Conservation (phyloP, 1,139 yeast genomes). For the Taphrina wiesneri region DNA sequence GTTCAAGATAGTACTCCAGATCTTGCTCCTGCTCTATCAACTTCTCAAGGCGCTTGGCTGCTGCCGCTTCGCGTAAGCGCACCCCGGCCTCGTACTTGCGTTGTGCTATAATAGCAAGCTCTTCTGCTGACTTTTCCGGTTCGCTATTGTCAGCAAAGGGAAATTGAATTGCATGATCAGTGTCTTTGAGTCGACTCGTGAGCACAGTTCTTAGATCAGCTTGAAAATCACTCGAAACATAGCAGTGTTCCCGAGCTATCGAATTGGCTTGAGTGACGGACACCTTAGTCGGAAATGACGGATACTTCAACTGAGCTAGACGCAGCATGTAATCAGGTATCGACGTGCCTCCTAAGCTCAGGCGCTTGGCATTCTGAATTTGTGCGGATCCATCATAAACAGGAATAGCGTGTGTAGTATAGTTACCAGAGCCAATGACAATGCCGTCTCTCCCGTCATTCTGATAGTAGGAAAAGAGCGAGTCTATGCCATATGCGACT, state of each 20-base stretch:
- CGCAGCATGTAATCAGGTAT: slow-evolving; percentile 64
- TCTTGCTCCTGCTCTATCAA: slow-evolving; percentile 79
- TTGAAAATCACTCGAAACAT: slow-evolving; percentile 63
- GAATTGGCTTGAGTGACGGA: slow-evolving; percentile 63
- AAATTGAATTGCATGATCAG: slow-evolving; percentile 78
- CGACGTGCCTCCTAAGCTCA: slow-evolving; percentile 89
- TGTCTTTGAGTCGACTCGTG: slow-evolving; percentile 64
- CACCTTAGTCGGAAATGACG: slow-evolving; percentile 80
- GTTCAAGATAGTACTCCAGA: slow-evolving; percentile 57
- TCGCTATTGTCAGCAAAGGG: slow-evolving; percentile 67
- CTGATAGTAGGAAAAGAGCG: slow-evolving; percentile 69
- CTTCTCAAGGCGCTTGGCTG: slow-evolving; percentile 76
- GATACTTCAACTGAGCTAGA: slow-evolving; percentile 77
- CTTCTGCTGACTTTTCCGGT: slow-evolving; percentile 80
- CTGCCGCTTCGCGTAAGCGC: slow-evolving; percentile 90
- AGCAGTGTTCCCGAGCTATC: slow-evolving; percentile 74
- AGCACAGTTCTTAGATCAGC: slow-evolving; percentile 61
- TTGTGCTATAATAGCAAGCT: slow-evolving; percentile 71
- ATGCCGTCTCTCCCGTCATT: slow-evolving; percentile 58
- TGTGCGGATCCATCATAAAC: slow-evolving; percentile 62
- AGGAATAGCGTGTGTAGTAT: slow-evolving; percentile 80
- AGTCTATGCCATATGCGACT: slow-evolving; percentile 77
- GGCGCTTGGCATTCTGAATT: slow-evolving; percentile 68
- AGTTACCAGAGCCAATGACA: slow-evolving; percentile 79
- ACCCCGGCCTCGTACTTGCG: slow-evolving; percentile 83